Percentiles rank a stretch among this genome's conserved stretches.
Conservation (phyloP, 2,329 filamentous ascomycete species). For the Paramyrothecium sp. region DNA sequence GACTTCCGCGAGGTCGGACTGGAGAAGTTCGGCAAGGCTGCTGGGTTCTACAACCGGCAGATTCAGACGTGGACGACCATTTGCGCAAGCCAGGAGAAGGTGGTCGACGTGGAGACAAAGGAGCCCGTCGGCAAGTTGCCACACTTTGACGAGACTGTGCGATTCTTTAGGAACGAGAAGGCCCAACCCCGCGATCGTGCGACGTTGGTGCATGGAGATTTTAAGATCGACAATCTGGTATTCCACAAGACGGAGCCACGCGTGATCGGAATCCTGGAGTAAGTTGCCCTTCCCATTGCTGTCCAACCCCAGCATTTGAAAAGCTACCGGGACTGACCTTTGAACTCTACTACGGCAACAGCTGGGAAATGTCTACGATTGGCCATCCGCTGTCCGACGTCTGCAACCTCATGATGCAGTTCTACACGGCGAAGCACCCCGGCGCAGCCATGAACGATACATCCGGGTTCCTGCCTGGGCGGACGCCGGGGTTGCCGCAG, state of each 20-base stretch:
- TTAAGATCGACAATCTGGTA: conserved; percentile 89
- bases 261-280: conserved; percentile 91
- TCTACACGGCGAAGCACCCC: conserved; percentile 30
- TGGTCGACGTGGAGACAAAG: conserved; percentile 74
- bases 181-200: conserved; percentile 75
- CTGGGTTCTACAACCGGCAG: conserved; percentile 83
- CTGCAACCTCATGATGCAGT: conserved; percentile 64
- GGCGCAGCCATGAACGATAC: conserved; percentile 23
- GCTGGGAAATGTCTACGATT: conserved; percentile 97
- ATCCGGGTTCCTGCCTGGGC: conserved; percentile 58
- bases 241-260: conserved; percentile 86
- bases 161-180: conserved; percentile 69
- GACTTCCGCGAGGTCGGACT: conserved; percentile 66
- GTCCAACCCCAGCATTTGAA: neutral
- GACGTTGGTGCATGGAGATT: conserved; percentile 89
- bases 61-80: conserved; percentile 80
- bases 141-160: conserved; percentile 75
- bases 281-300: conserved; percentile 24
- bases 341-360: conserved; percentile 23
- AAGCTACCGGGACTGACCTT: neutral
- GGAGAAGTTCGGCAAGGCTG: conserved; percentile 67
- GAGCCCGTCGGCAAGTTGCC: conserved; percentile 78
- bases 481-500: conserved; percentile 61
- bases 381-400: conserved; percentile 94
- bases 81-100: conserved; percentile 72